phyloP scores from a whole-genome alignment of 1,284 basidiomycete genomes.

The Sporisorium graminicola region DNA sequence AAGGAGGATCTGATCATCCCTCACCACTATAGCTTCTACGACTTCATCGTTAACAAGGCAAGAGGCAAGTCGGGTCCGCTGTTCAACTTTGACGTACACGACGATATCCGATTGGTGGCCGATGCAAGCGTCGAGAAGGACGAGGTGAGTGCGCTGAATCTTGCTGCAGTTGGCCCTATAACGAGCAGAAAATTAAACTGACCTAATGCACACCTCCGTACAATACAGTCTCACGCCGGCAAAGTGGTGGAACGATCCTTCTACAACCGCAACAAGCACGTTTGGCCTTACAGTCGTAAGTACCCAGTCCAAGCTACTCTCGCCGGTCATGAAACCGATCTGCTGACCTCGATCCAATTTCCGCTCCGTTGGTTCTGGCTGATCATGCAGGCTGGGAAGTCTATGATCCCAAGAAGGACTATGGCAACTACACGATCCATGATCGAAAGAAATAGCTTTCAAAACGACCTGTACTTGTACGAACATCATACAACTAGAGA shows the following conservation, averaged over 20 bases:
- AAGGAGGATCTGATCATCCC: slow-evolving; percentile 73
- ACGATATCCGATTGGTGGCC: slow-evolving; percentile 93
- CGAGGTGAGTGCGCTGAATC: slow-evolving; percentile 72
- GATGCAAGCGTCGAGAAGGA: slow-evolving; percentile 98
- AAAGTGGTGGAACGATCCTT: slow-evolving; percentile 95
- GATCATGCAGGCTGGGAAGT: slow-evolving; percentile 53
- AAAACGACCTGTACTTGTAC: slow-evolving; percentile 10
- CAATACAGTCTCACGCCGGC: slow-evolving; percentile 84
- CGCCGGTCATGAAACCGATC: background rate
- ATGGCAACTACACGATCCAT: slow-evolving; percentile 60
- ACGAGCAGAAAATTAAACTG: background rate
- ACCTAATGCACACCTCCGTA: background rate
- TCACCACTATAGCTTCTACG: slow-evolving; percentile 97
- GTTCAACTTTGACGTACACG: slow-evolving; percentile 99
- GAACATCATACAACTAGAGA: background rate
- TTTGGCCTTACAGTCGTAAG: slow-evolving; percentile 81
- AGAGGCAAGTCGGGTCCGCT: slow-evolving; percentile 96
- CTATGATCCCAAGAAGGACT: slow-evolving; percentile 62
- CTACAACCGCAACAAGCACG: slow-evolving; percentile 96
- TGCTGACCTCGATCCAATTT: background rate
- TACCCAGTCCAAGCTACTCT: background rate
- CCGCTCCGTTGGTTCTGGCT: background rate
- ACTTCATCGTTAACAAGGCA: slow-evolving; percentile 98
- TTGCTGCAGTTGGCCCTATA: background rate
- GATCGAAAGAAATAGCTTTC: slow-evolving; percentile 41